phyloP scores from a whole-genome alignment of 2,329 filamentous ascomycete species.

The Fusarium sp. region DNA sequence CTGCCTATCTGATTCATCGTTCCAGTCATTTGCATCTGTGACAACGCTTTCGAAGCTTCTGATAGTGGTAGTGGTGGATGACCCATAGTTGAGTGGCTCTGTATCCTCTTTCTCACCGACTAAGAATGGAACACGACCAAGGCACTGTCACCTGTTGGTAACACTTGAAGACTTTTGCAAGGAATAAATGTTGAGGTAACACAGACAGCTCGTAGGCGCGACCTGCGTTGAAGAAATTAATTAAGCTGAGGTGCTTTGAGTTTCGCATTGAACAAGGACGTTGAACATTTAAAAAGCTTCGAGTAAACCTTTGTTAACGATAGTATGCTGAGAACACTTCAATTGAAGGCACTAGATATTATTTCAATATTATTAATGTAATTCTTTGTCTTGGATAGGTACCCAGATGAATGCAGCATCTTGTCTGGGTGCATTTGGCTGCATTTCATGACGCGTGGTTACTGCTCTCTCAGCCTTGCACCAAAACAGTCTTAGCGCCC shows the following conservation, averaged over 20 bases:
- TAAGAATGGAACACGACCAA: background rate
- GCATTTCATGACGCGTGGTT: conserved; percentile 33
- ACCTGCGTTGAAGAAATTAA: background rate
- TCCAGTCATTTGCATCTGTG: background rate
- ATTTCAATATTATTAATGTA: background rate
- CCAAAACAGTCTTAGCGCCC: conserved; percentile 51
- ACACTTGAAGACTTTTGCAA: background rate
- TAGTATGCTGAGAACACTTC: background rate
- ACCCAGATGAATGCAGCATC: background rate
- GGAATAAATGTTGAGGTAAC: background rate
- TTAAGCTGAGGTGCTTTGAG: background rate
- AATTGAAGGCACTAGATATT: background rate
- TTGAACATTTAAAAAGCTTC: background rate
- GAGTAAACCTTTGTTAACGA: too few species aligned
- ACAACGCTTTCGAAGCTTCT: background rate
- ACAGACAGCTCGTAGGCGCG: background rate
- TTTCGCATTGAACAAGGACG: background rate
- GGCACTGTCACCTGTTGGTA: background rate
- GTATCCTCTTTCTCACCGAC: background rate
- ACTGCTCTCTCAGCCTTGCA: conserved; percentile 49
- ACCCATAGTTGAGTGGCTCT: background rate
- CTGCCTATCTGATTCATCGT: background rate
- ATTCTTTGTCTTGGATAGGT: background rate
- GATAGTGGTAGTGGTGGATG: background rate
- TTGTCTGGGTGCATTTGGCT: background rate